Conservation (phyloP, 257 asterid species). For the Solanum pennellii region DNA sequence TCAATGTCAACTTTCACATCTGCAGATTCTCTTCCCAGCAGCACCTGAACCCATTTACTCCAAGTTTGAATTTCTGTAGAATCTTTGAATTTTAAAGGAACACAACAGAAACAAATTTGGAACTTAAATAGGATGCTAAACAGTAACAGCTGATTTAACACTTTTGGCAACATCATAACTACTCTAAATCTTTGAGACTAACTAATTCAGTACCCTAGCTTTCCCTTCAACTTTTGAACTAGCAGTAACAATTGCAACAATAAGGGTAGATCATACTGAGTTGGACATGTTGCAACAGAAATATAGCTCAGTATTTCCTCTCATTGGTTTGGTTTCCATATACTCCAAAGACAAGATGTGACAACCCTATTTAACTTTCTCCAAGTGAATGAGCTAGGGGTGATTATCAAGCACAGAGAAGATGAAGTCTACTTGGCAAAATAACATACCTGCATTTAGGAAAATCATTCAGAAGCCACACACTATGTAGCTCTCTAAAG, state of each 20-base stretch:
- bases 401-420: not conserved
- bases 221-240: not conserved
- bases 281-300: not conserved
- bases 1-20: conserved; percentile 66
- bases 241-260: not conserved
- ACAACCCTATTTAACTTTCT: not conserved
- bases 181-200: not conserved
- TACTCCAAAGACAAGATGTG: not conserved
- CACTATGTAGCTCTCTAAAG: not conserved
- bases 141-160: not conserved
- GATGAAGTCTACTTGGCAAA: not conserved
- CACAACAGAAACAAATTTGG: not conserved
- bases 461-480: not conserved
- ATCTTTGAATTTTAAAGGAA: not conserved
- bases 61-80: not conserved
- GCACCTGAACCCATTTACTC: conserved; percentile 33
- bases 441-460: not conserved
- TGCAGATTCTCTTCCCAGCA: conserved; percentile 60
- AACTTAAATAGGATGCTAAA: not conserved
- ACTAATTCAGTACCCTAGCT: not conserved
- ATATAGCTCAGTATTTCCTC: not conserved
- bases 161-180: not conserved
- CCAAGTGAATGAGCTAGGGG: not conserved
- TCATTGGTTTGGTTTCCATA: not conserved
- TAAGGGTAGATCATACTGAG: not conserved